phyloP scores from a whole-genome alignment of 176 grass and related monocot genomes.

The Poa pratensis region DNA sequence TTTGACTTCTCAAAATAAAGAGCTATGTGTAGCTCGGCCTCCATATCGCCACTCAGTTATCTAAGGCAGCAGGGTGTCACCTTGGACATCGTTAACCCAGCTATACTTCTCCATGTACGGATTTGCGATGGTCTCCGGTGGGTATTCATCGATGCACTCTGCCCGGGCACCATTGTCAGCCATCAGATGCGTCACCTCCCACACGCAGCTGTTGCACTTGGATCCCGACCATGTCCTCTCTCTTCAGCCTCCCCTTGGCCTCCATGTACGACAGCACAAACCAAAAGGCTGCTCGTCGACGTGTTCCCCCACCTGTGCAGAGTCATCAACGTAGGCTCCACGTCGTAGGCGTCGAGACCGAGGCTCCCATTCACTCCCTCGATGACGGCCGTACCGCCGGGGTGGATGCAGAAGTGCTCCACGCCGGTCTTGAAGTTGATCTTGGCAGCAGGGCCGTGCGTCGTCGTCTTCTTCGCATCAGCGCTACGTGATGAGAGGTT shows the following conservation, averaged over 20 bases:
- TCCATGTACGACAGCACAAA: constrained; percentile 81
- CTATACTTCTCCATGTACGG: too few species aligned
- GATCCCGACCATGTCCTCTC: constrained; percentile 61
- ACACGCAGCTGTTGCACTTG: constrained; percentile 77
- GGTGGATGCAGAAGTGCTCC: constrained; percentile 78
- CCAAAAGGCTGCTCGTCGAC: constrained; percentile 65
- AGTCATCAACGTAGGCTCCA: constrained; percentile 71
- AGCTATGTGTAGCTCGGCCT: too few species aligned
- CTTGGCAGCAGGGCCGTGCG: too few species aligned
- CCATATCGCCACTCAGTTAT: too few species aligned
- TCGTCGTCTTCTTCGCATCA: too few species aligned
- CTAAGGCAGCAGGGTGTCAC: too few species aligned
- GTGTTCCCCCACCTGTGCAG: constrained; percentile 82
- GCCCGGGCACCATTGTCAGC: neutral
- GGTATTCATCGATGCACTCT: neutral
- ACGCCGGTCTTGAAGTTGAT: constrained; percentile 62
- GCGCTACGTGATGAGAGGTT: neutral
- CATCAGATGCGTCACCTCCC: constrained; percentile 49
- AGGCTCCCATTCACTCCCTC: constrained; percentile 51
- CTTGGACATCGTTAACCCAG: too few species aligned
- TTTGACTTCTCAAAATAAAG: too few species aligned
- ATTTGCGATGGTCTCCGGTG: neutral
- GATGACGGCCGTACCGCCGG: constrained; percentile 62
- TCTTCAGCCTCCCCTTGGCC: constrained; percentile 57
- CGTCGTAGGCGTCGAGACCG: constrained; percentile 48